Evolutionary conservation across 805 yeast species (phyloP), one percentile per base, ranked within the genome.

Genomic region (Candida silvicultrix): DNA sequence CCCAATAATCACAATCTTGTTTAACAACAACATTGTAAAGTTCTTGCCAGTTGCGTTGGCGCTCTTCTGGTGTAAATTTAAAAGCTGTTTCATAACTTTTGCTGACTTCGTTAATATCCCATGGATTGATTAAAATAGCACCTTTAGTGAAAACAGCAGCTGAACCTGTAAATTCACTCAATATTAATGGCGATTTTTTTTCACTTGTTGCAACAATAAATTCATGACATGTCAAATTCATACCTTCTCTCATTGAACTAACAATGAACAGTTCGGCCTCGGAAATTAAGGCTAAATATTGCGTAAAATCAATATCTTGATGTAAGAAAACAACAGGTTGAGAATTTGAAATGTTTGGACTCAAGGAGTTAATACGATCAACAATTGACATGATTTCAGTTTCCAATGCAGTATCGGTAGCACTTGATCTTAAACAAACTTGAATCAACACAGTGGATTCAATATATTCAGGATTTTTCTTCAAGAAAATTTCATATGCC

Each of bases 151-250:
- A 70, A 6, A 92, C 79, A 5, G 84, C 75, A 0, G 98, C 96
- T 11, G 96, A 86, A 1, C 99, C 99, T 1, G 97, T 89, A 57
- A 94, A 94, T 64, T 94, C 99, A 35, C 96, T 86, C 45, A 94
- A 65, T 40, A 94, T 75, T 50, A 92, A 73, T 2, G 97, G 96
- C 0, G 96, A 84, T 52, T 84, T 81, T 48, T 78, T 78, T 38
- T 77, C 79, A 20, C 71, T 67, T 1, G 94, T 78, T 22, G 95
- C 86, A 45, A 83, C 83, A 38, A 89, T 77, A 62, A 85, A 94
- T 63, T 94, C 99, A 60, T 94, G 99, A 55, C 97, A 92, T 0
- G 98, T 90, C 59, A 94, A 72, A 57, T 94, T 94, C 89, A 94
- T 86, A 22, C 99, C 99, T 64, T 94, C 99, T 60, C 99, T 81